Base-by-base conservation (phyloP, 2,329 filamentous ascomycete genomes). In the Cladosporium sp. region DNA sequence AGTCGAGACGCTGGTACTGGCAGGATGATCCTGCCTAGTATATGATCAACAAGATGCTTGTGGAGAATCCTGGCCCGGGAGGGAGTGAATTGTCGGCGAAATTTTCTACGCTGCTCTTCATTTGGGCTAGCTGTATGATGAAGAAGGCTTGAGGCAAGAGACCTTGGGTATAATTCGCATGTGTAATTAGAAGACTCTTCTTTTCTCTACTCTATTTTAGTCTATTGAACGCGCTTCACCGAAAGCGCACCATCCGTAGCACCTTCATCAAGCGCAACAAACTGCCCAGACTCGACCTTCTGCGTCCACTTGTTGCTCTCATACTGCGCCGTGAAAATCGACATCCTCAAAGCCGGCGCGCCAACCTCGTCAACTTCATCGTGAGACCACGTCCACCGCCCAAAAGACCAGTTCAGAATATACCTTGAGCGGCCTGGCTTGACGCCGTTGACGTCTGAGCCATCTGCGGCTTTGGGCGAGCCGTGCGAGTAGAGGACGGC, bases 321-420 rank as follows among this genome's bases (percentile, higher is more conserved):
- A 56, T 84, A 86, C 32, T 84, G 77, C 3, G 84, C 87, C 18
- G 89, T 73, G 11, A 92, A 85, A 52, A 92, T 74, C 0, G 88
- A 91, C 82, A 91, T 85, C 47, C 86, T 77, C 57, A 89, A 67
- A 13, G 77, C 70, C 1, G 76, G 68, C 41, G 85, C 73, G 30
- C 74, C 70, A 9, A 36, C 15, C 6, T 51, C 53, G 9, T 57
- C 57, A 4, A 61, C 57, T 1, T 68, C 59, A 4, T 84, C 72
- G 5, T 80, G 76, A 1, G 90, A 95, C 64, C 92, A 96, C 0
- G 84, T 95, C 92, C 93, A 99, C 24, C 93, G 80, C 1, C 90
- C 90, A 71, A 99, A 99, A 0, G 93, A 93, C 93, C 93, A 99
- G 68, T 99, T 99, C 53, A 99, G 79, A 39, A 99, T 96, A 65